Evolutionary conservation across 2,329 filamentous ascomycete species (phyloP).

Genomic region (Daldinia eschscholtzii): DNA sequence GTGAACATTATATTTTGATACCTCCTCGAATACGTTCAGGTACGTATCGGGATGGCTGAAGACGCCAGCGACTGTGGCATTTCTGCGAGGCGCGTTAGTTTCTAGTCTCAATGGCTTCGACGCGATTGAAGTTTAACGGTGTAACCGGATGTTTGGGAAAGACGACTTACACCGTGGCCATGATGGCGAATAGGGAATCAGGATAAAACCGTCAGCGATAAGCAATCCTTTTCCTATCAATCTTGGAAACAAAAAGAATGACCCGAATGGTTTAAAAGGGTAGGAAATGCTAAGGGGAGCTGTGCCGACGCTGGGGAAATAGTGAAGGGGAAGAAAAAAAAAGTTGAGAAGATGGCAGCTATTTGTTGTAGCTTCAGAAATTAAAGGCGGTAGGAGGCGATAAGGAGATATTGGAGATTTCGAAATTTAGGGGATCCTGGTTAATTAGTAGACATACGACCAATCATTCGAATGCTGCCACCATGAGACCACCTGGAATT

Average conservation of each 20-base stretch:
- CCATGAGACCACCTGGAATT: constrained; percentile 51
- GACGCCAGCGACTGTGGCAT: constrained; percentile 62
- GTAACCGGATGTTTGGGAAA: background rate
- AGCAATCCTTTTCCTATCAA: constrained; percentile 17
- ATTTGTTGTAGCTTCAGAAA: constrained; percentile 40
- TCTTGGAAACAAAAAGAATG: background rate
- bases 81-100: constrained; percentile 54
- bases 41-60: constrained; percentile 66
- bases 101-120: background rate
- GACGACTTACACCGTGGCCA: constrained; percentile 50
- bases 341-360: constrained; percentile 26
- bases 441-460: constrained; percentile 43
- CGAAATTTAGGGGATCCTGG: constrained; percentile 30
- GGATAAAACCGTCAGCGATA: constrained; percentile 11
- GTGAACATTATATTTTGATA: constrained; percentile 81
- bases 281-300: constrained; percentile 21
- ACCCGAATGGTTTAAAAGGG: background rate
- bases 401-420: constrained; percentile 45
- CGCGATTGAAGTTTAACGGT: background rate
- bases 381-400: constrained; percentile 41
- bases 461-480: constrained; percentile 50
- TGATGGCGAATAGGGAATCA: constrained; percentile 30
- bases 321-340: constrained; percentile 18
- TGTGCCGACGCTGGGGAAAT: constrained; percentile 18
- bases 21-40: constrained; percentile 71